Evolutionary conservation across 768 basidiomycete species (phyloP), one percentile per base, ranked within the genome.

Genomic region (Mycena sanguinolenta): DNA sequence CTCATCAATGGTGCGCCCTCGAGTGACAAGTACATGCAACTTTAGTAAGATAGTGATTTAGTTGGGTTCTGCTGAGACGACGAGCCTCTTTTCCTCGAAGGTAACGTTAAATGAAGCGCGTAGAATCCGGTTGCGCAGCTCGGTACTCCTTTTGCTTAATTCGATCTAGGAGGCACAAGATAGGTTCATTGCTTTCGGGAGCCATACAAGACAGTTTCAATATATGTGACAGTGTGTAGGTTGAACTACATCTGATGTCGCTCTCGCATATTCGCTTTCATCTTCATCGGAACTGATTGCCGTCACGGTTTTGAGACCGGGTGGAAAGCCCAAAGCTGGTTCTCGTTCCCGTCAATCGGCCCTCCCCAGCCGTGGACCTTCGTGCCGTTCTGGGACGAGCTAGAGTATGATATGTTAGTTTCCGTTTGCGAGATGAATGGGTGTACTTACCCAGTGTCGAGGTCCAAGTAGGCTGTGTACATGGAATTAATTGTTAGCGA

Each of bases 361-460:
- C 65, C 58, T 50, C 58, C 59, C 65, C 65, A 67, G 58, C 65
- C 65, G 50, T 67, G 65, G 38, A 67, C 54, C 30, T 67, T 67
- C 58, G 65, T 60, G 36, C 9, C 65, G 27, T 67, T 60, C 36
- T 14, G 50, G 27, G 57, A 39, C 36, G 65, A 67, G n/a, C 58
- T 67, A 58, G 30, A 58, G 65, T 49, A 58, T 32, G n/a, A 49
- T 65, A 36, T 36, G 63, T 65, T 32, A 52, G 38, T 65, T 46
- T 55, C 30, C 42, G 30, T 55, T 46, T n/a, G 63, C 27, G 46
- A 39, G 54, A 44, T 14, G 17, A 44, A 44, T 58, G 34, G 36
- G 27, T 42, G 27, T 32, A 52, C 36, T 50, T 53, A 59, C 58
- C 65, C 65, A 4, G 2, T 23, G 50, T 67, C 65, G 58, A 67